A percentile compares a stretch with the other conserved stretches of the same genome.
Evolutionary conservation across 2,329 filamentous ascomycete species (phyloP).

Genomic region (Trichoderma koningii): DNA sequence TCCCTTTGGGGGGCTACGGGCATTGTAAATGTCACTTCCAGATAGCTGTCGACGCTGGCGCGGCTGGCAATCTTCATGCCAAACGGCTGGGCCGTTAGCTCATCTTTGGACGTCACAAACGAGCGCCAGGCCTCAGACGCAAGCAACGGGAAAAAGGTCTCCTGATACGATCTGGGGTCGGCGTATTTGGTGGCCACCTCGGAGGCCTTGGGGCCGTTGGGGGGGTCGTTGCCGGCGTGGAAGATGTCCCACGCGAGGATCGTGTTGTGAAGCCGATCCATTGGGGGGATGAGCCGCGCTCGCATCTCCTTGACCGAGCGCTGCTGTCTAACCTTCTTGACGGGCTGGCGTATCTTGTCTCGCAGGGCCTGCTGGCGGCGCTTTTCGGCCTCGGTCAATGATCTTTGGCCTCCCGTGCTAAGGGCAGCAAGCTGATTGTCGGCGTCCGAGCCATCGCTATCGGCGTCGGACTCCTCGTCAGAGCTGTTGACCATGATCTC

Average conservation of each 20-base stretch:
- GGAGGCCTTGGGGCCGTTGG: slow-evolving; percentile 71
- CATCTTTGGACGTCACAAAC: slow-evolving; percentile 86
- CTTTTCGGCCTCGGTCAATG: slow-evolving; percentile 51
- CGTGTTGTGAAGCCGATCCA: slow-evolving; percentile 79
- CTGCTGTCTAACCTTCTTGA: slow-evolving; percentile 79
- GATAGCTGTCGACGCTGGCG: slow-evolving; percentile 86
- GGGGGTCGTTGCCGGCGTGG: slow-evolving; percentile 82
- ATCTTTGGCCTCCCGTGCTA: slow-evolving; percentile 51
- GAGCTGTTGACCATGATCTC: slow-evolving; percentile 90
- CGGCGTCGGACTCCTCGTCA: slow-evolving; percentile 72
- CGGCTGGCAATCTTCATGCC: slow-evolving; percentile 86
- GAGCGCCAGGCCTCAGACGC: slow-evolving; percentile 95
- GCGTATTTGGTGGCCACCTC: slow-evolving; percentile 76
- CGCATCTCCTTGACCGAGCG: slow-evolving; percentile 92
- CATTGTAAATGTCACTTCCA: slow-evolving; percentile 87
- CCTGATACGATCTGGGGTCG: slow-evolving; percentile 77
- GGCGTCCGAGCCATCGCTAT: slow-evolving; percentile 60
- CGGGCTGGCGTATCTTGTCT: slow-evolving; percentile 65
- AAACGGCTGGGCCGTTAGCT: slow-evolving; percentile 77
- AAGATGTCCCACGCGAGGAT: slow-evolving; percentile 97
- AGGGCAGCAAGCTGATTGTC: slow-evolving; percentile 54
- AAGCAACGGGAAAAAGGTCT: slow-evolving; percentile 86
- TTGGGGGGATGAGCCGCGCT: slow-evolving; percentile 84
- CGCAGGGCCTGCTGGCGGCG: slow-evolving; percentile 52
- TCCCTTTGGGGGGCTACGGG: slow-evolving; percentile 70